Evolutionary conservation across 1,284 basidiomycete species (phyloP).

Genomic region (Apiotrichum siamense): DNA sequence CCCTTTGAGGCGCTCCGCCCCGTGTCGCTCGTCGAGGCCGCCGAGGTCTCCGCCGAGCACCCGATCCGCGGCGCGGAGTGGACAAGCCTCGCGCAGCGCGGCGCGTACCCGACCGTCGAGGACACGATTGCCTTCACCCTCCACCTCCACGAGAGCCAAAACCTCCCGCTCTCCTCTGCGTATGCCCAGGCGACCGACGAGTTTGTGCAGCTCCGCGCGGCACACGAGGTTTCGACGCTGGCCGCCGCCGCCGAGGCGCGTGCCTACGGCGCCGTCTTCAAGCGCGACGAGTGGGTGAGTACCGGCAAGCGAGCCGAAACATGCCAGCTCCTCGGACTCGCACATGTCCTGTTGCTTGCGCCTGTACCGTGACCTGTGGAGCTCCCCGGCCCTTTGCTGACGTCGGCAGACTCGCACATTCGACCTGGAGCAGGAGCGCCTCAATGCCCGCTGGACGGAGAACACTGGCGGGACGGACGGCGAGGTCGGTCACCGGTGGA

Average conservation of each 20-base stretch:
- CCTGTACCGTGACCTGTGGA: not conserved
- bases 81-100: constrained; percentile 70
- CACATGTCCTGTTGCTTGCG: not conserved
- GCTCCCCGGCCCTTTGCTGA: too few species aligned
- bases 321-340: too few species aligned
- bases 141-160: constrained; percentile 65
- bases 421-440: constrained; percentile 25
- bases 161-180: constrained; percentile 66
- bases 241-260: constrained; percentile 78
- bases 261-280: constrained; percentile 57
- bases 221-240: constrained; percentile 69
- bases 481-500: constrained; percentile 4
- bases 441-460: constrained; percentile 11
- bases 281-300: constrained; percentile 41
- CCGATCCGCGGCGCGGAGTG: constrained; percentile 61
- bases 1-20: constrained; percentile 91
- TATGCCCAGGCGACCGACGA: constrained; percentile 75
- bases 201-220: constrained; percentile 77
- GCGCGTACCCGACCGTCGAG: constrained; percentile 76
- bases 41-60: constrained; percentile 50
- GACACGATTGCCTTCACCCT: constrained; percentile 76
- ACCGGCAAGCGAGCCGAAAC: not conserved
- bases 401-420: constrained; percentile 34
- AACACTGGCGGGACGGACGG: not conserved
- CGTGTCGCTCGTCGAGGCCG: constrained; percentile 64